Percentiles rank a stretch among this genome's conserved stretches.
Evolutionary conservation across 768 basidiomycete species (phyloP).

Genomic region (Psilocybe cyanescens): DNA sequence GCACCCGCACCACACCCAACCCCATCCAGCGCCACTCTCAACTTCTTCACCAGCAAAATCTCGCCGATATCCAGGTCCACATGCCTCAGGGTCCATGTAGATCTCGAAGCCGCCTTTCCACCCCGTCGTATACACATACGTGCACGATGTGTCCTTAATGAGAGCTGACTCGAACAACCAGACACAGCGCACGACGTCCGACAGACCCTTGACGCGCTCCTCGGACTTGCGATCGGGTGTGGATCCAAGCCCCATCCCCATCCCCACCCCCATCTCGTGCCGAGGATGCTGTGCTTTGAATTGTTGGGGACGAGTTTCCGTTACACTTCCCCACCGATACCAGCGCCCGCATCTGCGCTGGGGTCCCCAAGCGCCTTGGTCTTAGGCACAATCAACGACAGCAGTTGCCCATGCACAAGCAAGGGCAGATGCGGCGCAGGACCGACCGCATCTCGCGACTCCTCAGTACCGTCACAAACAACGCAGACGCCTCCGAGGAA

Average conservation of each 20-base stretch:
- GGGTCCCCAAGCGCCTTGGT: neutral
- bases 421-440: too few species aligned
- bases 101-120: conserved; percentile 68
- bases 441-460: conserved; percentile 22
- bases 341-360: conserved; percentile 13
- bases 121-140: neutral
- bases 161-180: conserved; percentile 23
- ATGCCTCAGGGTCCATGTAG: conserved; percentile 58
- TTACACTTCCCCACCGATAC: conserved; percentile 25
- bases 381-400: conserved; percentile 28
- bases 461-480: conserved; percentile 38
- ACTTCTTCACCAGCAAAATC: conserved; percentile 77
- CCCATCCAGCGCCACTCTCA: conserved; percentile 66
- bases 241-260: conserved; percentile 23
- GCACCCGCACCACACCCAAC: conserved; percentile 47
- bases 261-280: too few species aligned
- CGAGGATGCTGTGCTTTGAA: conserved; percentile 56
- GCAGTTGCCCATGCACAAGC: neutral
- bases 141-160: neutral
- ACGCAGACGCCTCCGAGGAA: conserved; percentile 37
- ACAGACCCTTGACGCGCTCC: conserved; percentile 51
- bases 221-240: conserved; percentile 27
- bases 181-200: conserved; percentile 61
- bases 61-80: conserved; percentile 70
- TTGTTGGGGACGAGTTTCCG: conserved; percentile 70